phyloP scores from a whole-genome alignment of 257 asterid genomes.

The Cordia subcordata region DNA sequence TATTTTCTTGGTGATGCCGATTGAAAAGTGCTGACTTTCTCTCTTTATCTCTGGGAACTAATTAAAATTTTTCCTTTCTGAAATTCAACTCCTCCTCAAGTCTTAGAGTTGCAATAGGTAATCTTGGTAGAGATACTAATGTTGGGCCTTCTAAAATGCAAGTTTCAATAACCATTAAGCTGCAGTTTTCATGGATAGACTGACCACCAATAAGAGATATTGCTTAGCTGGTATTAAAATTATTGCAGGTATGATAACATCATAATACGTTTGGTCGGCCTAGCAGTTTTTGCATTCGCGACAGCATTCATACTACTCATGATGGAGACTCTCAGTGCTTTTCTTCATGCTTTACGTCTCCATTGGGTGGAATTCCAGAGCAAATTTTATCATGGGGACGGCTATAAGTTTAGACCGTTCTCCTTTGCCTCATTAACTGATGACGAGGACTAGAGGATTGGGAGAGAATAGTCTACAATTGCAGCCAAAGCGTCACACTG shows the following conservation, averaged over 20 bases:
- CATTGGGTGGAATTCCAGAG: constrained; percentile 95
- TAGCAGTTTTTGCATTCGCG: constrained; percentile 79
- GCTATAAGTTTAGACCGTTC: constrained; percentile 82
- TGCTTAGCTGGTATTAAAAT: background rate
- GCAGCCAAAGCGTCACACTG: too few species aligned
- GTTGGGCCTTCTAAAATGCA: too few species aligned
- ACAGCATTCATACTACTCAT: constrained; percentile 79
- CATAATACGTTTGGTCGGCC: constrained; percentile 61
- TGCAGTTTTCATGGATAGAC: too few species aligned
- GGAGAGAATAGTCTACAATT: too few species aligned
- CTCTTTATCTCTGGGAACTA: too few species aligned
- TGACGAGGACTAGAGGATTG: constrained; percentile 34
- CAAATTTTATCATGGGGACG: constrained; percentile 85
- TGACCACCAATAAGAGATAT: background rate
- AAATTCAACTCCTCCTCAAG: too few species aligned
- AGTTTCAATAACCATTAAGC: too few species aligned
- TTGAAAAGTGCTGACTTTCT: too few species aligned
- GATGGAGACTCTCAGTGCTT: constrained; percentile 96
- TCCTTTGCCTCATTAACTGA: constrained; percentile 63
- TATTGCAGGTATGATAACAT: constrained; percentile 67
- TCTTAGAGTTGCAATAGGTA: background rate
- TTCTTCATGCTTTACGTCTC: constrained; percentile 89
- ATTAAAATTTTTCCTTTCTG: too few species aligned
- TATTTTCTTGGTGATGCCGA: too few species aligned
- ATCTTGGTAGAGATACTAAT: too few species aligned